Base-by-base conservation (phyloP, 2,329 filamentous ascomycete genomes). In the Epichloe amarillans region DNA sequence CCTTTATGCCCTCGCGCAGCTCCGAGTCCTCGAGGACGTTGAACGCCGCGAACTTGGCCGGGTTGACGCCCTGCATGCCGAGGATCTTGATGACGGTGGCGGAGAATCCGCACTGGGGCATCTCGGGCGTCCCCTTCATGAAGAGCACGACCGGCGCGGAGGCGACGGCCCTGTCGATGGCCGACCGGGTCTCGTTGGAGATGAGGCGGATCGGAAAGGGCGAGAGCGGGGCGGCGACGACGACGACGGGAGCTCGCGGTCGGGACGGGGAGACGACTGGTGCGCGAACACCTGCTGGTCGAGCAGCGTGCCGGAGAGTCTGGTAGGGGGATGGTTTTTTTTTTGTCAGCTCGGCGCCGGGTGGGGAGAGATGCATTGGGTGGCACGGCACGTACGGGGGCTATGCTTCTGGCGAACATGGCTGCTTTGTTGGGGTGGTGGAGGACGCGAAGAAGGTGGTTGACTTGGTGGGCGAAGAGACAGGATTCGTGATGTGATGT, bases 41-140 rank as follows among this genome's bases (percentile, higher is more conserved):
- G 70, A 95, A 96, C 7, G 93, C 91, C n/a, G 89, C 87, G 66
- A 98, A 98, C 73, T 97, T 97, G 57, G 79, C 77, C 15, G 93
- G 93, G 71, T 97, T 87, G 55, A 98, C 89, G 56, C 93, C 93
- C 72, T 98, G 91, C 62, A 96, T 71, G 52, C 91, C 88, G 56
- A 98, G 76, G 61, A 98, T 90, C 75, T 97, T 90, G 66, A 98
- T 95, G 65, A 80, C 88, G 50, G 91, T 91, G 61, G 90, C 82
- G 53, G 91, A 97, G 76, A 96, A 98, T 44, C 93, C 93, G 70
- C 93, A 98, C 69, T 96, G 90, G 19, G 93, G 93, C 54, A 82
- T 88, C 72, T 96, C 90, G 52, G 93, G 93, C 1, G 93, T 97
- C 53, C 93, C 93, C 75, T 98, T 98, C 93, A 98, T 98, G 76